Evolutionary conservation across 768 basidiomycete genomes (phyloP).

Genomic region (Xanthoconium stramineum): DNA sequence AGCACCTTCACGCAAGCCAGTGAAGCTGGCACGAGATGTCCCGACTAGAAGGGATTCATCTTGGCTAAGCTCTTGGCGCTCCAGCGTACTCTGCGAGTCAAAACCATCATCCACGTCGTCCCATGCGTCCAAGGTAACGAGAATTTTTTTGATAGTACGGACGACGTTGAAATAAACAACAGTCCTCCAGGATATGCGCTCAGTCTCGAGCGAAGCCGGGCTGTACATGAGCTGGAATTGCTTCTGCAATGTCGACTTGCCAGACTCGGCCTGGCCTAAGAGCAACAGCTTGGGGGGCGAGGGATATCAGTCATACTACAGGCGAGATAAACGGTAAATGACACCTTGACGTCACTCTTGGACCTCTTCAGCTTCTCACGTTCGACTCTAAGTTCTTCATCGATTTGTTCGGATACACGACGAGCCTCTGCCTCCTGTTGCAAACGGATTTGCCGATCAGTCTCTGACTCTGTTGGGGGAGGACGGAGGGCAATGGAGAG

Average conservation of each 20-base stretch:
- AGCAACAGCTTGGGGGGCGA: conserved; percentile 52
- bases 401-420: conserved; percentile 75
- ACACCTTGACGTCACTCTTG: conserved; percentile 74
- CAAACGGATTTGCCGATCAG: conserved; percentile 59
- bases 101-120: conserved; percentile 59
- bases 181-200: conserved; percentile 69
- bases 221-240: conserved; percentile 82
- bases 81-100: conserved; percentile 32
- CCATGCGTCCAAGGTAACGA: conserved; percentile 58
- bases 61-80: conserved; percentile 30
- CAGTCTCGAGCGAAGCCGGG: conserved; percentile 64
- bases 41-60: conserved; percentile 22
- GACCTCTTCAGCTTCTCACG: conserved; percentile 60
- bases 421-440: conserved; percentile 70
- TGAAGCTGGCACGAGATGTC: conserved; percentile 9
- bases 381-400: conserved; percentile 73
- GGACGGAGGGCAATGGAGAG: conserved; percentile 66
- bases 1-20: conserved; percentile 4
- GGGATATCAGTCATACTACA: conserved; percentile 19
- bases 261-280: conserved; percentile 76
- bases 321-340: neutral
- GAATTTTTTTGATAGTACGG: conserved; percentile 65
- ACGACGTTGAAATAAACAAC: conserved; percentile 77
- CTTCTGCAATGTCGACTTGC: conserved; percentile 74
- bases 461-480: conserved; percentile 60